These are phyloP conservation scores for Stagonosporopsis chrysanthemi DNA, from an alignment of 2,329 filamentous ascomycete species.

Conservation along the genomic window DNA sequence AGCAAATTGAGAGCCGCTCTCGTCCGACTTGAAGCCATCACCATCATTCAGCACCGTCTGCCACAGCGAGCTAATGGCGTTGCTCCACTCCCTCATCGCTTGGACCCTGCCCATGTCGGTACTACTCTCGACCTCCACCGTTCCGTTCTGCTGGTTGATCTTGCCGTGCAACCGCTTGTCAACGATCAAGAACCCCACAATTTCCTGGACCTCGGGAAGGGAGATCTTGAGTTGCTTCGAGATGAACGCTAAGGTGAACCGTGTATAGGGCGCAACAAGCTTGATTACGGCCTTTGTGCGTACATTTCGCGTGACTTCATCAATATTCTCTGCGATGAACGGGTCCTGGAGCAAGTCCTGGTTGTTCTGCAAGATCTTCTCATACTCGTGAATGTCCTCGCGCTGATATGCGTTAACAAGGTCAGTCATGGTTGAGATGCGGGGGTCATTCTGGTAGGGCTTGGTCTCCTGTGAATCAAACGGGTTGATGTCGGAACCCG, in stretches of 20 bases:
- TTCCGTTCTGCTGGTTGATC: conserved; percentile 88
- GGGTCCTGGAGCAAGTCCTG: conserved; percentile 88
- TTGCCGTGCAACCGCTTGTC: conserved; percentile 86
- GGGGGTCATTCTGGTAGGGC: conserved; percentile 93
- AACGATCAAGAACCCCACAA: conserved; percentile 91
- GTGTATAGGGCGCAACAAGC: conserved; percentile 91
- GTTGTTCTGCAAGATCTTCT: conserved; percentile 85
- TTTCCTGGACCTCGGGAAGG: conserved; percentile 88
- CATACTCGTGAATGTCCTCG: conserved; percentile 92
- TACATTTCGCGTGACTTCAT: conserved; percentile 98
- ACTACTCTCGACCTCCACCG: conserved; percentile 78
- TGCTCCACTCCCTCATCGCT: conserved; percentile 76
- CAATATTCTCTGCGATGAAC: conserved; percentile 98
- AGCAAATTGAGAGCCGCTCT: conserved; percentile 48
- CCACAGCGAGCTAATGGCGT: conserved; percentile 74
- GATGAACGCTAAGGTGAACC: conserved; percentile 88
- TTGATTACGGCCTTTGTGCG: conserved; percentile 94
- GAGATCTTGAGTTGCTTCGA: conserved; percentile 87
- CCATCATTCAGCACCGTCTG: conserved; percentile 76
- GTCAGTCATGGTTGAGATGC: conserved; percentile 96
- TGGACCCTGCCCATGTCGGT: conserved; percentile 77
- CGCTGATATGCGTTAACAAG: conserved; percentile 95
- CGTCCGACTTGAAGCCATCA: conserved; percentile 70
- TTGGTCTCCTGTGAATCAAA: conserved; percentile 99
- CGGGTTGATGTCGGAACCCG: conserved; percentile 98